These are phyloP conservation scores for Spinacia oleracea DNA, from an alignment of 179 eudicot species.

Conservation along the genomic window DNA sequence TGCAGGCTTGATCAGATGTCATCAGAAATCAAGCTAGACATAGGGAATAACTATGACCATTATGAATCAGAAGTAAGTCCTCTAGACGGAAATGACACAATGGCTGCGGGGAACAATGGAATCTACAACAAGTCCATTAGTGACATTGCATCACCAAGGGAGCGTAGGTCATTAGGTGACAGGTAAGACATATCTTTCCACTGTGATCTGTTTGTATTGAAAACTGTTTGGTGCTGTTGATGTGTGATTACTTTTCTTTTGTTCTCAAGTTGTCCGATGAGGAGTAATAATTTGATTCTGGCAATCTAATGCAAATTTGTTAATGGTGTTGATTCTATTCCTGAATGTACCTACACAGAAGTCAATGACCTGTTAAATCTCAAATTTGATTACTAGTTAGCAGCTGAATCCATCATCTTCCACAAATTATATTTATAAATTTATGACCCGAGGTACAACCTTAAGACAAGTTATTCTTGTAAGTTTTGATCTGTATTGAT, in stretches of 20 bases:
- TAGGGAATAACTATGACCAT: conserved; percentile 35
- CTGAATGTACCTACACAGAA: not conserved
- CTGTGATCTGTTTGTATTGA: not conserved
- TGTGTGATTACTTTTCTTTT: not conserved
- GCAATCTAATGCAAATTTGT: not conserved
- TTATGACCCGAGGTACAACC: not conserved
- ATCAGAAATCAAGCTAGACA: conserved; percentile 52
- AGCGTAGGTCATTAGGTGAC: conserved; percentile 43
- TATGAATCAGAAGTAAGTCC: conserved; percentile 40
- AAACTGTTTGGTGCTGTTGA: not conserved
- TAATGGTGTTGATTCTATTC: not conserved
- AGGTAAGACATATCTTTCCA: conserved; percentile 31
- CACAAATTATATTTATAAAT: not conserved
- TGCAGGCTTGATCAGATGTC: conserved; percentile 50
- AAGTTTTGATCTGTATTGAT: not conserved
- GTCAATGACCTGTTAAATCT: not conserved
- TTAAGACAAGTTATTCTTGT: not conserved
- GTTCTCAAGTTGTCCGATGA: not conserved
- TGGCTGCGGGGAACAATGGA: conserved; percentile 37
- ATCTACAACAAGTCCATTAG: conserved; percentile 37
- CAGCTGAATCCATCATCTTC: not conserved
- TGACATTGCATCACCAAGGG: conserved; percentile 40
- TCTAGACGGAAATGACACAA: conserved; percentile 32
- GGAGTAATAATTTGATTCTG: not conserved
- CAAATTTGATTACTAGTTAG: not conserved